phyloP scores from a whole-genome alignment of 1,284 basidiomycete species.

The Vanrija sp. region DNA sequence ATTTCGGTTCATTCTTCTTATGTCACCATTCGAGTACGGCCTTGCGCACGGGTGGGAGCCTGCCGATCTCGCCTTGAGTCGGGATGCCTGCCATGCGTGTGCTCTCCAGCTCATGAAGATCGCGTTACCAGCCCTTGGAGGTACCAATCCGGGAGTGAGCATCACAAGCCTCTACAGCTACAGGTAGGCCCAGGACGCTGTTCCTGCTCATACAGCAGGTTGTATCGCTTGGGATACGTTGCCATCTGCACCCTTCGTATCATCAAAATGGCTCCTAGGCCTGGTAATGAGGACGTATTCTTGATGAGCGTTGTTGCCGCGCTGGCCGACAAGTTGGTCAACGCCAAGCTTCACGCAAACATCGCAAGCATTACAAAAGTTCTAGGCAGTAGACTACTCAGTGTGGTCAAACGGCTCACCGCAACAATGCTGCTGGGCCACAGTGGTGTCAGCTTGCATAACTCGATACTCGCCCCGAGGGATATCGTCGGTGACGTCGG shows the following conservation, averaged over 20 bases:
- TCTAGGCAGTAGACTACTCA: slow-evolving; percentile 12
- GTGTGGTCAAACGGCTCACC: slow-evolving; percentile 8
- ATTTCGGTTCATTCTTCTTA: slow-evolving; percentile 14
- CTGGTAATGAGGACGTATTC: slow-evolving; percentile 15
- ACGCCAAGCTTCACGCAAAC: slow-evolving; percentile 18
- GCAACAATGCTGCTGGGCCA: background rate
- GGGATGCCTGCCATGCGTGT: background rate
- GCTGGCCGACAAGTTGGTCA: slow-evolving; percentile 10
- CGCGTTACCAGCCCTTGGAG: background rate
- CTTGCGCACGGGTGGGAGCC: background rate
- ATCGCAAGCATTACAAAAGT: slow-evolving; percentile 16
- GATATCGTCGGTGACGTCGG: no score
- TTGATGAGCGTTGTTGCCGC: slow-evolving; percentile 14
- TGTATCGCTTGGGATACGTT: slow-evolving; percentile 16
- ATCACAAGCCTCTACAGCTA: background rate
- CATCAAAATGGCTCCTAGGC: slow-evolving; percentile 8
- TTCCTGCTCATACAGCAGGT: slow-evolving; percentile 1
- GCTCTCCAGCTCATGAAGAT: background rate
- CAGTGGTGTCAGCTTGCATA: no score
- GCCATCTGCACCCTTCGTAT: slow-evolving; percentile 15
- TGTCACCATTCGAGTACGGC: slow-evolving; percentile 16
- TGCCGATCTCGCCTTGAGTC: background rate
- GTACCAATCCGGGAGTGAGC: background rate
- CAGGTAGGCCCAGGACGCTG: background rate
- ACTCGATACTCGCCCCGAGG: no score